A percentile compares a stretch with the other conserved stretches of the same genome.
Evolutionary conservation across 108 stramenopile species (phyloP).

Genomic region (Thalassiosira profunda): DNA sequence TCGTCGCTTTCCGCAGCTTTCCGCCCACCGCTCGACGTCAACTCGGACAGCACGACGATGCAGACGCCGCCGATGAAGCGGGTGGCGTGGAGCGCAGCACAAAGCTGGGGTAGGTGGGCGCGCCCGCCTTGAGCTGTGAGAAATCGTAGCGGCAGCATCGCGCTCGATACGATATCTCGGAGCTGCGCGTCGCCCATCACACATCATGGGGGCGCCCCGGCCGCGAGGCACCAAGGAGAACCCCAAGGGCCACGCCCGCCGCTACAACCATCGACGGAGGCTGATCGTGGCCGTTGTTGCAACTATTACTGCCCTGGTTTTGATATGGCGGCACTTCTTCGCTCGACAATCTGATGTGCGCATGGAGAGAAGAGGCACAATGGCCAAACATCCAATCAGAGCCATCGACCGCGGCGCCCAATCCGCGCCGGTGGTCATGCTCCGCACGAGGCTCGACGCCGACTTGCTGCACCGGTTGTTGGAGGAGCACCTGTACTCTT

Average conservation of each 20-base stretch:
- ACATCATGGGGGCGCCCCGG: background rate
- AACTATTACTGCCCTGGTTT: background rate
- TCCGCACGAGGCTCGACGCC: constrained; percentile 18
- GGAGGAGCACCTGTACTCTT: constrained; percentile 28
- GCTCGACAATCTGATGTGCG: background rate
- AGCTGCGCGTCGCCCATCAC: no score
- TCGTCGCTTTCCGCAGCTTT: no score
- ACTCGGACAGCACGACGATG: no score
- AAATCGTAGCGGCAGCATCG: no score
- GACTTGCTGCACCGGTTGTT: constrained; percentile 21
- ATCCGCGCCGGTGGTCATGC: constrained; percentile 33
- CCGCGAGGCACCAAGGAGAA: constrained; percentile 18
- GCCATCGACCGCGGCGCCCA: constrained; percentile 27
- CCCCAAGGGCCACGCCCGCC: constrained; percentile 13
- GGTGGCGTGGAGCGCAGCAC: no score
- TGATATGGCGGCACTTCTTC: background rate
- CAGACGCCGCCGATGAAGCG: no score
- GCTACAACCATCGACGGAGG: constrained; percentile 14
- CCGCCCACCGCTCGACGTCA: no score
- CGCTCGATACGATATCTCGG: no score
- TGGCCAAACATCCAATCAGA: background rate
- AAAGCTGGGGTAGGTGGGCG: no score
- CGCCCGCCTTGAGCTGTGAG: no score
- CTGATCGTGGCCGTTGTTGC: background rate
- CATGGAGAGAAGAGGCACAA: background rate